Conservation (phyloP, 2,329 filamentous ascomycete species). For the Aulographum hederae region DNA sequence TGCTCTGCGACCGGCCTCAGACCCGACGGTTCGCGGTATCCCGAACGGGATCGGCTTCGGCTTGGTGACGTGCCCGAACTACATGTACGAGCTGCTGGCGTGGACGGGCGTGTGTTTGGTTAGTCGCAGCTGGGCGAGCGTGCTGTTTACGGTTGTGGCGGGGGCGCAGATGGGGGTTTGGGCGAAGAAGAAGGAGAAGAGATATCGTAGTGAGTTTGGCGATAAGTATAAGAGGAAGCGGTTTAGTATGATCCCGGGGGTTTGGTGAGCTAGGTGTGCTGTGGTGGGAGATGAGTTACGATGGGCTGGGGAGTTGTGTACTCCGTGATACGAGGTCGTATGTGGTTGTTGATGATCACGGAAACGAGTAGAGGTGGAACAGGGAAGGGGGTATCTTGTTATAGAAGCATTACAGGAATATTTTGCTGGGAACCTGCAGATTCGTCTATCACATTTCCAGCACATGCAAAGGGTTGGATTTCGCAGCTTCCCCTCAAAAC, state of each 20-base stretch:
- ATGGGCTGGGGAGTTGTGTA: background rate
- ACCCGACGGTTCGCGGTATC: constrained; percentile 65
- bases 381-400: too few species aligned
- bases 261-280: constrained; percentile 42
- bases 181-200: constrained; percentile 81
- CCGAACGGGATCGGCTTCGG: constrained; percentile 70
- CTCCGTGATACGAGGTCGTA: too few species aligned
- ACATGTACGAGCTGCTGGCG: constrained; percentile 76
- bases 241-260: constrained; percentile 61
- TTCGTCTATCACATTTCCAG: too few species aligned
- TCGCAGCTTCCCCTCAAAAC: too few species aligned
- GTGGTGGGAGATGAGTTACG: constrained; percentile 1
- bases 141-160: constrained; percentile 58
- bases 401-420: too few species aligned
- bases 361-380: too few species aligned
- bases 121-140: constrained; percentile 60
- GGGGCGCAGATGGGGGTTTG: constrained; percentile 66
- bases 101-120: constrained; percentile 73
- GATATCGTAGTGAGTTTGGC: constrained; percentile 79
- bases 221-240: constrained; percentile 93
- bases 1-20: constrained; percentile 57
- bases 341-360: too few species aligned
- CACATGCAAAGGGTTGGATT: too few species aligned
- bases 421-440: too few species aligned
- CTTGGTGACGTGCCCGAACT: constrained; percentile 89